Percentiles rank a stretch among this genome's conserved stretches.
Evolutionary conservation across 192 early-diverging fungal genomes (phyloP).

Genomic region (Entomortierella chlamydospora): DNA sequence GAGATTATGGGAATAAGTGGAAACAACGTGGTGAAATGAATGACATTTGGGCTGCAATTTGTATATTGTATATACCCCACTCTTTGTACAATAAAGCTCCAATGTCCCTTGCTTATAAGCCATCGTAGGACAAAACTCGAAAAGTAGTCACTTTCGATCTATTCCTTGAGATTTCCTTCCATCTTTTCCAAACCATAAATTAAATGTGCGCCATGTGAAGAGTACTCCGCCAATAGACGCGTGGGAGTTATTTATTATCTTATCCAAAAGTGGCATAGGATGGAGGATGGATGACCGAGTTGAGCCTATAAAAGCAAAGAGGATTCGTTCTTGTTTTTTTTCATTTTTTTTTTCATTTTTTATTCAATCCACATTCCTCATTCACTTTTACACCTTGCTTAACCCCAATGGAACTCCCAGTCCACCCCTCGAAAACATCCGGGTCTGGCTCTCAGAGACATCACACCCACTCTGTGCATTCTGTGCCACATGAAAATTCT

Average conservation of each 20-base stretch:
- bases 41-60: too few species aligned
- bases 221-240: not conserved
- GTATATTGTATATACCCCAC: too few species aligned
- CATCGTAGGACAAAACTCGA: too few species aligned
- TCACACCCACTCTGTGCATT: slow-evolving; percentile 4
- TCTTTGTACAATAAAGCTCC: too few species aligned
- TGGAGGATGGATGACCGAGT: not conserved
- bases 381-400: not conserved
- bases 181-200: slow-evolving; percentile 11
- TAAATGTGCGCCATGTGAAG: not conserved
- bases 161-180: not conserved
- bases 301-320: not conserved
- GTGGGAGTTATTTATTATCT: not conserved
- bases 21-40: too few species aligned
- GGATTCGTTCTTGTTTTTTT: not conserved
- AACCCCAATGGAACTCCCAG: slow-evolving; percentile 11
- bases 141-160: too few species aligned
- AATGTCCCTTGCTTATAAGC: too few species aligned
- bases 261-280: not conserved
- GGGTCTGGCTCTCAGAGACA: slow-evolving; percentile 4
- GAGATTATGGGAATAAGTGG: too few species aligned
- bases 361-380: not conserved
- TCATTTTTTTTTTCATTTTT: not conserved
- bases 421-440: not conserved
- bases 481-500: not conserved